Conservation (phyloP, 345 rosid species). For the Diplotaxis tenuifolia region DNA sequence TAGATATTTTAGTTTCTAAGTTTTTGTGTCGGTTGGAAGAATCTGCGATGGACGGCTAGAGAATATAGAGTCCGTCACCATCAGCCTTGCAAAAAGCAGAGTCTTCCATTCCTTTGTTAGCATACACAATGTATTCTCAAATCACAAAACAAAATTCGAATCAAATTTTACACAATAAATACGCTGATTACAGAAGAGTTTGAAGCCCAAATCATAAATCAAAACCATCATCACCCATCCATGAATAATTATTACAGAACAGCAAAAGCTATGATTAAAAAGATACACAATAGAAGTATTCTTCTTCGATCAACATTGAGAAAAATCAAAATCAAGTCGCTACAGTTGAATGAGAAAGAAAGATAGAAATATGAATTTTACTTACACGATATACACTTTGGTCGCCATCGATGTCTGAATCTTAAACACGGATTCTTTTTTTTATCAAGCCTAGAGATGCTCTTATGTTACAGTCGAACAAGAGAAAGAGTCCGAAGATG, state of each 20-base stretch:
- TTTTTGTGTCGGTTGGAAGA: background rate
- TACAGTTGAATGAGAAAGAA: too few species aligned
- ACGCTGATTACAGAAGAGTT: background rate
- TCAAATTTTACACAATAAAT: background rate
- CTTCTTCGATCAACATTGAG: background rate
- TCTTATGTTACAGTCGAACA: conserved; percentile 31
- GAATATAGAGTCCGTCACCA: background rate
- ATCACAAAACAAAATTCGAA: background rate
- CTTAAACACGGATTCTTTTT: too few species aligned
- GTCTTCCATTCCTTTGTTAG: too few species aligned
- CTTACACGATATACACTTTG: too few species aligned
- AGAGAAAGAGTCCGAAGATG: conserved; percentile 36
- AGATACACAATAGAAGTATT: background rate
- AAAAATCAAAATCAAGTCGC: background rate
- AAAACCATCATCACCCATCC: background rate
- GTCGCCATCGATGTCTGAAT: too few species aligned
- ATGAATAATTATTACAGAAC: background rate
- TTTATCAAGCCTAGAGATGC: too few species aligned
- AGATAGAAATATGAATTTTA: too few species aligned
- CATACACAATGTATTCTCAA: too few species aligned
- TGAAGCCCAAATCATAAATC: background rate
- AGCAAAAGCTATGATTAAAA: background rate
- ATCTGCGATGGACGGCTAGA: background rate
- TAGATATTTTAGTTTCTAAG: background rate
- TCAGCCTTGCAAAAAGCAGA: too few species aligned